These are phyloP conservation scores for Calamus simplicifolius DNA, from an alignment of 176 grass and related monocot genomes.

Conservation along the genomic window DNA sequence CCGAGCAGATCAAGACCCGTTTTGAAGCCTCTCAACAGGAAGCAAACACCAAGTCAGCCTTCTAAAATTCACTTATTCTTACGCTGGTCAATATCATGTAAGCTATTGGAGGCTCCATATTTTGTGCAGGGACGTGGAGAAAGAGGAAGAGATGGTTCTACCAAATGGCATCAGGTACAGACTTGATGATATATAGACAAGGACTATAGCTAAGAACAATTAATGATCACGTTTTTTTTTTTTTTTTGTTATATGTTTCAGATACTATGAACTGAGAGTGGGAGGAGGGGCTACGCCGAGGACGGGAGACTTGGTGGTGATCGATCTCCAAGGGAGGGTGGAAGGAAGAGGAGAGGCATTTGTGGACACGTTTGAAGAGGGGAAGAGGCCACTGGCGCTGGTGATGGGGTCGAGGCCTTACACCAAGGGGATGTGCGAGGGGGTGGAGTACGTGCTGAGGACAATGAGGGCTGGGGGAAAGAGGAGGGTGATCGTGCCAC, in stretches of 20 bases:
- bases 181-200: no score
- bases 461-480: conserved; percentile 75
- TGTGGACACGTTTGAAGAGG: conserved; percentile 76
- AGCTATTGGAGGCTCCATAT: neutral
- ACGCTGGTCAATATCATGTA: no score
- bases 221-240: no score
- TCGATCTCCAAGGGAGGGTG: conserved; percentile 74
- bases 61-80: no score
- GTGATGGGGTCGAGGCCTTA: conserved; percentile 96
- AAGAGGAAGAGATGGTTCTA: conserved; percentile 61
- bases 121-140: conserved; percentile 52
- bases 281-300: conserved; percentile 62
- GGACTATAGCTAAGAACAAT: no score
- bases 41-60: conserved; percentile 81
- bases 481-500: conserved; percentile 58
- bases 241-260: neutral
- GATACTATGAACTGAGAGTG: conserved; percentile 75
- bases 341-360: conserved; percentile 34
- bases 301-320: conserved; percentile 72
- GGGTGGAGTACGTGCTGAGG: conserved; percentile 56
- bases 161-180: conserved; percentile 72
- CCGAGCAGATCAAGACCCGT: conserved; percentile 96
- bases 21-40: conserved; percentile 83
- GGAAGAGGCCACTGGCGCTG: conserved; percentile 64
- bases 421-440: conserved; percentile 85